Base-by-base conservation (phyloP, 2,329 filamentous ascomycete genomes). In the Trichophyton simii region DNA sequence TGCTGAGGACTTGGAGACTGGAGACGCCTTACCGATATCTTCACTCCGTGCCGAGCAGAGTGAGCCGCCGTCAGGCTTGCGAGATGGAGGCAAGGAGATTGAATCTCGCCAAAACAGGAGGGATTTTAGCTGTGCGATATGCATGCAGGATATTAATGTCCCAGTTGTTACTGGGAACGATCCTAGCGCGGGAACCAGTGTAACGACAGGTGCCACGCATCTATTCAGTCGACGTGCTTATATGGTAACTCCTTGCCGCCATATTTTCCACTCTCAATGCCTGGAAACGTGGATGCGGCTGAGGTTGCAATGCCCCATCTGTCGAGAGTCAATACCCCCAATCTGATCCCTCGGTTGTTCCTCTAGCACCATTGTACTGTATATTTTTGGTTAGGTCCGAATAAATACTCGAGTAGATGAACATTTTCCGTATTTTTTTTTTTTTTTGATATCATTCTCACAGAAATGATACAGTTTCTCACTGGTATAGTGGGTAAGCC, bases 271-370 rank as follows among this genome's bases (percentile, higher is more conserved):
- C 72, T 94, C 86, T 61, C 79, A 82, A 36, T 99, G 94, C 73
- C 77, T 99, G 67, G 92, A 97, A 76, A 91, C 90, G 44, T 97
- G 94, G 94, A 94, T 99, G 88, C 83, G 89, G 71, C 91, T 95
- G 72, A 79, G 92, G 62, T 75, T 99, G 69, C 90, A 96, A 76
- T 99, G 94, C 76, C 94, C 94, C 0, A 96, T 96, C 66, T 97
- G 94, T 75, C 82, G 94, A 67, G 91, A 96, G 76, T 87, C 88
- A 63, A 74, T 97, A 69, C 92, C 92, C 59, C 89, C 91, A 50
- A 75, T 96, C 71, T 96, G 36, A 58, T 25, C 9, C 20, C 9
- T 15, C n/a, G 52, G 3, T n/a, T 20, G 31, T n/a, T 18, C 9
- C 28, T 36, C 13, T 1, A 36, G 18, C 2, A 28, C 25, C 20